Base-by-base conservation (phyloP, 352 stramenopile genomes). In the Plasmopara viticola region DNA sequence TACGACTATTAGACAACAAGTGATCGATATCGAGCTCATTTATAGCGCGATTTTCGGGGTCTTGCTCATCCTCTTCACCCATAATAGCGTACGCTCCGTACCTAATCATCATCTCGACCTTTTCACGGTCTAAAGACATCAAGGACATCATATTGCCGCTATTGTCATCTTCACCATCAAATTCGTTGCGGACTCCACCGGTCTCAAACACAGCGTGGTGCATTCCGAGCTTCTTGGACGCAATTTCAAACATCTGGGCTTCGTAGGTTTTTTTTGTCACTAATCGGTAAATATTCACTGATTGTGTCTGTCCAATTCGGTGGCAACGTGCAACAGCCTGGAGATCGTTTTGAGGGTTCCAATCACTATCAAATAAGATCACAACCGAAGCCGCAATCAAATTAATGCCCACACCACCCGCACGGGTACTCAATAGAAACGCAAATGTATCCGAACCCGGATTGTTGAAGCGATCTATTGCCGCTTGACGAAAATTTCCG, bases 231-330 rank as follows among this genome's bases (percentile, higher is more conserved):
- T 99, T 99, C 67, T 97, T 98, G 18, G 84, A 98, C 12, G 97
- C 97, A 56, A 98, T 96, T 51, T 98, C 95, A 78, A 99, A 99
- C 94, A 99, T 99, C 62, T 99, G 95, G 41, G 96, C 94, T 73
- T 99, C 97, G 60, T 99, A 99, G 17, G 95, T 98, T 45, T 97
- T 94, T 71, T 98, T 98, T 9, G 97, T 99, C 51, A 99, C 94
- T 9, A 99, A 77, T 49, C 97, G 95, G 72, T 99, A 99, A 31
- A 99, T 98, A 62, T 95, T 97, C 34, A 99, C 97, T 33, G 97
- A 96, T 62, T 99, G 98, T 0, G 96, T 99, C 68, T 99, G 97
- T 6, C 97, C 97, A 56, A 99, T 99, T 66, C 97, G 91, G 72
- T 99, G 97, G 56, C 96, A 99, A 56, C 97, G 93, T 7, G 97